phyloP scores from a whole-genome alignment of 306 rosid species.

The Rosa lucieae region DNA sequence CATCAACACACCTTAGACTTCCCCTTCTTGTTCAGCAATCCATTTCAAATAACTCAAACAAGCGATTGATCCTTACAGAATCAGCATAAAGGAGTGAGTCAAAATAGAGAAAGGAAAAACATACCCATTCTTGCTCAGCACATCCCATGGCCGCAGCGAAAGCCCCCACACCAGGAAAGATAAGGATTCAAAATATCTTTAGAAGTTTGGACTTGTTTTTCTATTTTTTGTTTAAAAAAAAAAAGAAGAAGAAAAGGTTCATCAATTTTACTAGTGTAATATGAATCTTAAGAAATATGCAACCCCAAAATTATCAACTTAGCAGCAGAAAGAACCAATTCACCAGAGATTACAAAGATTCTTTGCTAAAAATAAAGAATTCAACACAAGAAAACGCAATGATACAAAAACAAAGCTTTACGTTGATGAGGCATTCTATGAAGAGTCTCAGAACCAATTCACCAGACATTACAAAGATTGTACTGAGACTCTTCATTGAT shows the following conservation, averaged over 20 bases:
- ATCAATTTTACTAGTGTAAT: neutral
- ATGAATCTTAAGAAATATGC: neutral
- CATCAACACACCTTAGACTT: no score
- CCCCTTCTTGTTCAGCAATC: neutral
- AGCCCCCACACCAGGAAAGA: slow-evolving; percentile 98
- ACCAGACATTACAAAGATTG: no score
- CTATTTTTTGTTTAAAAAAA: neutral
- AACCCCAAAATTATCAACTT: neutral
- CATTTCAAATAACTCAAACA: slow-evolving; percentile 17
- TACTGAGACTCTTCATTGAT: no score
- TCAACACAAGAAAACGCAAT: neutral
- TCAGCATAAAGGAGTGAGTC: neutral
- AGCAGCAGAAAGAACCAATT: neutral
- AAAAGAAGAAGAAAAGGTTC: neutral
- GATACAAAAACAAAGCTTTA: neutral
- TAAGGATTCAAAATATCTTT: slow-evolving; percentile 70
- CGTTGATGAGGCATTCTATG: no score
- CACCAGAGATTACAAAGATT: neutral
- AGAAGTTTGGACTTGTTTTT: slow-evolving; percentile 69
- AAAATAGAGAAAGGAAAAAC: neutral
- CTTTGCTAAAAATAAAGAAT: neutral
- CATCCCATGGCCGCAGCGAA: slow-evolving; percentile 89
- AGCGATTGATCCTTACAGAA: slow-evolving; percentile 11
- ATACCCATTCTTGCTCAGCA: slow-evolving; percentile 76
- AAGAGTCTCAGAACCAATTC: no score